These are phyloP conservation scores for Ajuga chamaepitys DNA, from an alignment of 257 asterid genomes.

Conservation along the genomic window DNA sequence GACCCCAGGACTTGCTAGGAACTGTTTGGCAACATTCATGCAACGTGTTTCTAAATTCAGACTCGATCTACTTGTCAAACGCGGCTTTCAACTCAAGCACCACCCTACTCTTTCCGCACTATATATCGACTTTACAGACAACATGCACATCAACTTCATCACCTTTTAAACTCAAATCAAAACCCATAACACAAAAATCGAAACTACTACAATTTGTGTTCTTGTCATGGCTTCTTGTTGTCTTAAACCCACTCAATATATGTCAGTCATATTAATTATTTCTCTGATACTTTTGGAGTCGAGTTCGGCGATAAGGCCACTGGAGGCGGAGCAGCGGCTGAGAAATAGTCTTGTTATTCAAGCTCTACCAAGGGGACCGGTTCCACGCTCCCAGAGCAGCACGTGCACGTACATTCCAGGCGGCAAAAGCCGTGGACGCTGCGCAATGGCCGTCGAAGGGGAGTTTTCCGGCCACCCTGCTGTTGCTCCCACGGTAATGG, in stretches of 20 bases:
- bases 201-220: background rate
- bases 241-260: background rate
- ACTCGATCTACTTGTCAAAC: constrained; percentile 37
- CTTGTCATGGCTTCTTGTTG: constrained; percentile 2
- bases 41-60: constrained; percentile 11
- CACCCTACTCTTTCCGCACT: background rate
- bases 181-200: too few species aligned
- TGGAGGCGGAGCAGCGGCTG: constrained; percentile 25
- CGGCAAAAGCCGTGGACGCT: constrained; percentile 33
- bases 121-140: background rate
- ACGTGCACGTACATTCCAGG: constrained; percentile 60
- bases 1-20: background rate
- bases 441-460: constrained; percentile 27
- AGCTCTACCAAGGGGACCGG: constrained; percentile 47
- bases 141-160: background rate
- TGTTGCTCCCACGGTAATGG: background rate
- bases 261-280: background rate
- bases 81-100: constrained; percentile 37
- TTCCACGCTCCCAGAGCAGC: constrained; percentile 22
- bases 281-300: background rate
- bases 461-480: background rate
- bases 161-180: background rate
- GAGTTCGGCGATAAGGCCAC: constrained; percentile 19
- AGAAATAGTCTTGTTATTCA: constrained; percentile 23
- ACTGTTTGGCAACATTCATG: constrained; percentile 10